phyloP scores from a whole-genome alignment of 306 rosid species.

The Vachellia collinsii region DNA sequence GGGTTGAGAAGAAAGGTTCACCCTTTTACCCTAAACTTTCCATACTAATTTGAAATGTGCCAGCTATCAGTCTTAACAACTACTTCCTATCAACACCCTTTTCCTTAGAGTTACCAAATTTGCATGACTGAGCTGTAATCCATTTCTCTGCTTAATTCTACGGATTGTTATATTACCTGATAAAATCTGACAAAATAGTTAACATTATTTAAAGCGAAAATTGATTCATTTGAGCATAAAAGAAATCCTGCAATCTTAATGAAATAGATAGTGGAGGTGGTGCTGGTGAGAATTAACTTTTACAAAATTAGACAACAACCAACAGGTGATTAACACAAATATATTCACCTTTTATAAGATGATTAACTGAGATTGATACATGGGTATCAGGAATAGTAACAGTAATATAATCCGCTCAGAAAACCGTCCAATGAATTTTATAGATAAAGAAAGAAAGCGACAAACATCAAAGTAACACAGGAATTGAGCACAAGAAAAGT shows the following conservation, averaged over 20 bases:
- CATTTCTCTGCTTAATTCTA: neutral
- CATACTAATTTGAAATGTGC: conserved; percentile 6
- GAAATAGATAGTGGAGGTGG: neutral
- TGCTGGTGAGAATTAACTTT: neutral
- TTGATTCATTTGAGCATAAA: conserved; percentile 3
- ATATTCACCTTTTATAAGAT: conserved; percentile 3
- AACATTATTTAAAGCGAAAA: conserved; percentile 17
- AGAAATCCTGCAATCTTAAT: conserved; percentile 10
- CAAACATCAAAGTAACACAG: neutral
- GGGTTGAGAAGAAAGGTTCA: neutral
- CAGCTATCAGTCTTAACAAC: conserved; percentile 11
- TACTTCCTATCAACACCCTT: conserved; percentile 6
- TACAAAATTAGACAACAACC: neutral
- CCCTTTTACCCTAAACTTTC: conserved; percentile 14
- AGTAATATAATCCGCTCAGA: neutral
- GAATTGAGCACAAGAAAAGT: neutral
- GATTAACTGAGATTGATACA: neutral
- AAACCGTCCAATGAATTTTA: neutral
- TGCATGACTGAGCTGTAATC: neutral
- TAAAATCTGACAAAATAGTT: conserved; percentile 7
- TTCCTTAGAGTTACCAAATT: neutral
- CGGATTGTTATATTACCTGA: neutral
- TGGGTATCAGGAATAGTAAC: neutral
- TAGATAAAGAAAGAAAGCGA: neutral
- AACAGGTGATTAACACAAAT: neutral